A percentile compares a stretch with the other conserved stretches of the same genome.
These are phyloP conservation scores for Exophiala oligosperma DNA, from an alignment of 2,329 filamentous ascomycete genomes.

Conservation along the genomic window DNA sequence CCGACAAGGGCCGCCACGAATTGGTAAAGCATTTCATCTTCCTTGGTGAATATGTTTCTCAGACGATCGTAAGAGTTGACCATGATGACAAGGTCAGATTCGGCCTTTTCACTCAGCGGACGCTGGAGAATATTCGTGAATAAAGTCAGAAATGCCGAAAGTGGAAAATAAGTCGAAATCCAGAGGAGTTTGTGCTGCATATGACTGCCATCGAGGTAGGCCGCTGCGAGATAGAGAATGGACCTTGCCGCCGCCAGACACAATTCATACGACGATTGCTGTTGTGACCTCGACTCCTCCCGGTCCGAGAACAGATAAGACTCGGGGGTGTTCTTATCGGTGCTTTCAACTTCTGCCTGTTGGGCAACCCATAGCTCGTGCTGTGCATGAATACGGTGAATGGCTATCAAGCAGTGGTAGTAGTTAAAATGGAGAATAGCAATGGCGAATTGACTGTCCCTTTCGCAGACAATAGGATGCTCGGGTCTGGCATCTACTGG, in stretches of 20 bases:
- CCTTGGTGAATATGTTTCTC: background rate
- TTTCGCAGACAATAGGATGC: conserved; percentile 8
- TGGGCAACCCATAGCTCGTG: conserved; percentile 15
- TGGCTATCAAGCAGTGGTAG: conserved; percentile 12
- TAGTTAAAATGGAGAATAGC: conserved; percentile 12
- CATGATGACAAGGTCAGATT: conserved; percentile 8
- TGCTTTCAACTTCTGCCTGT: background rate
- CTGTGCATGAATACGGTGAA: conserved; percentile 13
- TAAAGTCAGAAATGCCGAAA: conserved; percentile 8
- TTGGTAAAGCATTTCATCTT: background rate
- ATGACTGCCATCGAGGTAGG: conserved; percentile 6
- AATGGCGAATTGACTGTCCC: conserved; percentile 3
- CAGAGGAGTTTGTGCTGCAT: conserved; percentile 9
- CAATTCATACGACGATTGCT: conserved; percentile 10
- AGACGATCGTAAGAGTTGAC: background rate
- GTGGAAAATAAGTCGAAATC: conserved; percentile 9
- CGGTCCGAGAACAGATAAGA: background rate
- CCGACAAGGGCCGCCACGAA: background rate
- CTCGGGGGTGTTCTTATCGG: background rate
- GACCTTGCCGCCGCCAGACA: conserved; percentile 12
- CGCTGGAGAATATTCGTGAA: conserved; percentile 10
- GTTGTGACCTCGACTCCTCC: background rate
- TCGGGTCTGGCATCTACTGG: conserved; percentile 12
- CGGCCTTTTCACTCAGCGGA: conserved; percentile 7
- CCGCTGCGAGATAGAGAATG: conserved; percentile 5